phyloP scores from a whole-genome alignment of 768 basidiomycete genomes.

The Mycena polygramma region DNA sequence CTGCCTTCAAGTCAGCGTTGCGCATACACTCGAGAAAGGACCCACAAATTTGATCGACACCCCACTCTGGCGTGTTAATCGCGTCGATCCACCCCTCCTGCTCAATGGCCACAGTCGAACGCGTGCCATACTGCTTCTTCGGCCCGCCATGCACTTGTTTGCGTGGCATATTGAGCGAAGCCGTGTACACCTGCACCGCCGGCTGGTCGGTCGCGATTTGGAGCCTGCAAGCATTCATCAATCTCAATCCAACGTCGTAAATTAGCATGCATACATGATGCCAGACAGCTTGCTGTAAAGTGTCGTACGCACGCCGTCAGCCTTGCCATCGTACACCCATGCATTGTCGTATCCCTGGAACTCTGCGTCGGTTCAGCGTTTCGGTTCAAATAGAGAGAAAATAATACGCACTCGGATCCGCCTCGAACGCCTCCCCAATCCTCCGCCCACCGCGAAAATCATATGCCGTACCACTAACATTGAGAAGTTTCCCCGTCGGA shows the following conservation, averaged over 20 bases:
- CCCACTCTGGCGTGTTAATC: conserved; percentile 69
- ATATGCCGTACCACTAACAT: conserved; percentile 49
- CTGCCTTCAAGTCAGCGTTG: too few relatives aligned
- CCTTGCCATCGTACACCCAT: conserved; percentile 61
- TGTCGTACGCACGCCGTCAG: conserved; percentile 47
- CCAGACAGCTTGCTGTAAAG: conserved; percentile 65
- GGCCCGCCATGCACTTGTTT: conserved; percentile 66
- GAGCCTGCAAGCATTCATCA: conserved; percentile 47
- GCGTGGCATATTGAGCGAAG: conserved; percentile 59
- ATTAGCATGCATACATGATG: conserved; percentile 52
- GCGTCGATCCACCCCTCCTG: conserved; percentile 68
- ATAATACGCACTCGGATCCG: not conserved
- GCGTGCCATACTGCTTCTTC: conserved; percentile 53
- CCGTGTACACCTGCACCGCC: conserved; percentile 64
- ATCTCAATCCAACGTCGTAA: not conserved
- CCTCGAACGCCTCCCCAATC: conserved; percentile 48
- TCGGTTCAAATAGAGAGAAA: not conserved
- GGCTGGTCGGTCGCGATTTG: conserved; percentile 66
- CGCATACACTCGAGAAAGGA: conserved; percentile 8
- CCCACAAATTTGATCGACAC: conserved; percentile 66
- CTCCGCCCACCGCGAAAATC: conserved; percentile 55
- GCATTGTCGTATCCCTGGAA: conserved; percentile 65
- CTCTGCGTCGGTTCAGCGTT: conserved; percentile 40
- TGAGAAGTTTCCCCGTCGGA: conserved; percentile 44
- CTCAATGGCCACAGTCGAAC: conserved; percentile 64